A percentile compares a stretch with the other conserved stretches of the same genome.
These are phyloP conservation scores for Ceraceosorus guamensis DNA, from an alignment of 1,284 basidiomycete genomes.

Conservation along the genomic window DNA sequence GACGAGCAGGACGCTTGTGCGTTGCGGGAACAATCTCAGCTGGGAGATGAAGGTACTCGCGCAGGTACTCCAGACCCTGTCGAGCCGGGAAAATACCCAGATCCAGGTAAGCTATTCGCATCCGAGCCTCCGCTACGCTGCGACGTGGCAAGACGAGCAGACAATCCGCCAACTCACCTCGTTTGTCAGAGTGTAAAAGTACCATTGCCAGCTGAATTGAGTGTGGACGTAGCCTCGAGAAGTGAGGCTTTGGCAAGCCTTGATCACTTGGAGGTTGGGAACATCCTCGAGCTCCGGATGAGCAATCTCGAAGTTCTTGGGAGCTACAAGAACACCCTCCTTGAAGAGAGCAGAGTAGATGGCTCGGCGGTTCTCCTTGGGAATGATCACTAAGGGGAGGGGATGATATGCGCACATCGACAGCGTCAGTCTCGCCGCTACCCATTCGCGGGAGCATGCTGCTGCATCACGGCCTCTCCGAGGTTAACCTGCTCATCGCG, in stretches of 20 bases:
- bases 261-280: conserved; percentile 97
- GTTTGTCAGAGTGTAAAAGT: conserved; percentile 49
- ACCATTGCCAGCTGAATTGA: conserved; percentile 58
- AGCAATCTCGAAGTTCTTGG: conserved; percentile 97
- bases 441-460: no score
- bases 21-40: conserved; percentile 48
- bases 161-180: conserved; percentile 24
- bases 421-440: conserved; percentile 6
- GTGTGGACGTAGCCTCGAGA: conserved; percentile 95
- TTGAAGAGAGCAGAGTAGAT: conserved; percentile 48
- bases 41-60: conserved; percentile 48
- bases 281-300: conserved; percentile 88
- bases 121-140: no score
- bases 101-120: no score
- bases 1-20: conserved; percentile 47
- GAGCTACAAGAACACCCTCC: conserved; percentile 86
- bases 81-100: background rate
- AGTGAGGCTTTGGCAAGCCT: conserved; percentile 95
- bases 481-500: no score
- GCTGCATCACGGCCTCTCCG: no score
- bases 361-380: conserved; percentile 47
- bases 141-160: no score
- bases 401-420: background rate
- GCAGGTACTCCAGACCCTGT: conserved; percentile 47
- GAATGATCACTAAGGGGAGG: conserved; percentile 39